Evolutionary conservation across 2,329 filamentous ascomycete genomes (phyloP), one percentile per base, ranked within the genome.

Genomic region (Calonectria fujianensis): DNA sequence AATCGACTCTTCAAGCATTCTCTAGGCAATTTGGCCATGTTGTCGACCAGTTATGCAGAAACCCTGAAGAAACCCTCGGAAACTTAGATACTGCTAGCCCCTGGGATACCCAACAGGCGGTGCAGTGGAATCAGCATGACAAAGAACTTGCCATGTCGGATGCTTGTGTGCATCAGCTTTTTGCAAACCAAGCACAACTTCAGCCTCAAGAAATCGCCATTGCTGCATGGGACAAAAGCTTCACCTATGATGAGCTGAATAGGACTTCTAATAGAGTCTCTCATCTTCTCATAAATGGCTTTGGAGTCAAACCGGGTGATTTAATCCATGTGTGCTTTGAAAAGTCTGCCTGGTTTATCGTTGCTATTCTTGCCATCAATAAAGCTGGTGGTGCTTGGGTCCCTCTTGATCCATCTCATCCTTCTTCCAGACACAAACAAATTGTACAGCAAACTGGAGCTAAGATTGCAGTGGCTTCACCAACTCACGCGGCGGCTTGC

Each of bases 211-310:
- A 39, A 24, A 39, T 39, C 13, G 54, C 54, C 7, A 20, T 61
- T 27, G 32, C 32, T 39, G 54, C 54, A 61, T 61, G 54, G 54
- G 54, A 61, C 32, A 61, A 61, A 32, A 24, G 14, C 14, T 61
- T 50, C 39, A 41, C 29, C 10, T 48, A 61, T 16, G 54, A 61
- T 14, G 54, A 61, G 32, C 13, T 61, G 32, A 61, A 61, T 6
- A 61, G 37, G 35, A 35, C 54, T 27, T 61, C 54, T 4, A 61
- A 61, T n/a, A 37, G 54, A 8, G 54, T 61, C n/a, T 61, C 54
- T 39, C 54, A 61, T 16, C 54, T 61, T 39, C 54, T 61, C 32
- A 61, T 61, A 32, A 61, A 61, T 61, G 54, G 54, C 11, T 61
- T 61, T 24, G 54, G 54, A 3, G 54, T 61, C 6, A 61, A 39